A percentile compares a stretch with the other conserved stretches of the same genome.
phyloP scores from a whole-genome alignment of 164 flowering plant species.

The Annona cherimola region DNA sequence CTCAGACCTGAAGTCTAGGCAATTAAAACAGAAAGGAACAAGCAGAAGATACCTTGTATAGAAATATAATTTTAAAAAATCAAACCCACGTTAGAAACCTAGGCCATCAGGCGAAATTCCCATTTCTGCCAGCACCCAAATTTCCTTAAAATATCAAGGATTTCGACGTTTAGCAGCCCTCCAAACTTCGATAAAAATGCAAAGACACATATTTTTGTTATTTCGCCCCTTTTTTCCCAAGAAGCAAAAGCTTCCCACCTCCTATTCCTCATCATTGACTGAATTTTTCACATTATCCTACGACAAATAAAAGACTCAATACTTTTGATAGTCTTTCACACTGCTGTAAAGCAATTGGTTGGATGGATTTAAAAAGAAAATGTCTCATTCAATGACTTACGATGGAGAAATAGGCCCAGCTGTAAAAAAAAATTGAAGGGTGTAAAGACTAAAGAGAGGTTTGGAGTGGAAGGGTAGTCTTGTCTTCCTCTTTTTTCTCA shows the following conservation, averaged over 20 bases:
- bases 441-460: neutral
- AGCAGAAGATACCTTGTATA: neutral
- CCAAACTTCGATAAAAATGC: conserved; percentile 1
- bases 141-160: conserved; percentile 22
- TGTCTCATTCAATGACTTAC: conserved; percentile 44
- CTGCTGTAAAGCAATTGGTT: conserved; percentile 15
- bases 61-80: neutral
- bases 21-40: neutral
- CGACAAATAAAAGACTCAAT: conserved; percentile 30
- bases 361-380: neutral
- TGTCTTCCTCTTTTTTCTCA: neutral
- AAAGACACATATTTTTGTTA: conserved; percentile 6
- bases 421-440: conserved; percentile 2
- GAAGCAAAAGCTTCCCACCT: conserved; percentile 10
- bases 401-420: conserved; percentile 8
- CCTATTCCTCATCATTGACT: conserved; percentile 8
- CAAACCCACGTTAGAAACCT: conserved; percentile 13
- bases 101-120: conserved; percentile 14
- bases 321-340: conserved; percentile 8
- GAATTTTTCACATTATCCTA: conserved; percentile 15
- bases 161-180: conserved; percentile 20
- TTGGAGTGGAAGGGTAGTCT: neutral
- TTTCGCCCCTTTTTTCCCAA: neutral
- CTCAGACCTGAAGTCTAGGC: conserved; percentile 12
- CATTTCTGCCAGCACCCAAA: conserved; percentile 25